Percentiles rank a stretch among this genome's conserved stretches.
Evolutionary conservation across 108 stramenopile genomes (phyloP).

Genomic region (Mediolabrus comicus): DNA sequence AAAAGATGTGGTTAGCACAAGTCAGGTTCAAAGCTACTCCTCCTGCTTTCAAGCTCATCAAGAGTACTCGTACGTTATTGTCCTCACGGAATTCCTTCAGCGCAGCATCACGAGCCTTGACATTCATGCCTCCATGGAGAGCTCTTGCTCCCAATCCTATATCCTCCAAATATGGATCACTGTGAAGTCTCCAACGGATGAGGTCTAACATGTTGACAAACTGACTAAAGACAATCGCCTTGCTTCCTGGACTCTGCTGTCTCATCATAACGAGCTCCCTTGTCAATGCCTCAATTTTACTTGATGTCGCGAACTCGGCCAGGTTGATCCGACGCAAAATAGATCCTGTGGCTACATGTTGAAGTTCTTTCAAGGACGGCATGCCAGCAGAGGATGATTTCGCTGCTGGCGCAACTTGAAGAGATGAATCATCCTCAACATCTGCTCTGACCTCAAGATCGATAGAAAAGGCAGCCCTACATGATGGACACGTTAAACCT

Average conservation of each 20-base stretch:
- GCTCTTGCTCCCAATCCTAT: conserved; percentile 79
- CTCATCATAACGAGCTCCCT: conserved; percentile 90
- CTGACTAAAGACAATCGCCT: conserved; percentile 97
- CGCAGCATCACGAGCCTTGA: conserved; percentile 82
- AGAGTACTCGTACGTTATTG: conserved; percentile 79
- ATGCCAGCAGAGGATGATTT: conserved; percentile 22
- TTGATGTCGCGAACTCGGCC: conserved; percentile 91
- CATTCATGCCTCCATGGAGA: conserved; percentile 92
- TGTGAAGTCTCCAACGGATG: conserved; percentile 89
- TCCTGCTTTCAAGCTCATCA: conserved; percentile 96
- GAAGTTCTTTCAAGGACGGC: conserved; percentile 80
- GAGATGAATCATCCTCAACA: conserved; percentile 61
- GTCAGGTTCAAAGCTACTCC: conserved; percentile 97
- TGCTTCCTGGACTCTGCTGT: conserved; percentile 85
- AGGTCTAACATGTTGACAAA: conserved; percentile 98
- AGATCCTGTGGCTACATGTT: conserved; percentile 71
- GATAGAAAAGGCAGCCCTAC: conserved; percentile 74
- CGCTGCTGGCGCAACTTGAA: conserved; percentile 7
- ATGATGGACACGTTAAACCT: conserved; percentile 69
- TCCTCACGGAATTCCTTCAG: conserved; percentile 88
- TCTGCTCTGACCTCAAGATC: conserved; percentile 71
- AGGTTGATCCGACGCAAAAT: conserved; percentile 94
- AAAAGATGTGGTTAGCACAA: conserved; percentile 89
- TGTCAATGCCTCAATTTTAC: conserved; percentile 95
- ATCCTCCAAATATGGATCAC: conserved; percentile 77